Evolutionary conservation across 768 basidiomycete species (phyloP).

Genomic region (Boletellus emodensis): DNA sequence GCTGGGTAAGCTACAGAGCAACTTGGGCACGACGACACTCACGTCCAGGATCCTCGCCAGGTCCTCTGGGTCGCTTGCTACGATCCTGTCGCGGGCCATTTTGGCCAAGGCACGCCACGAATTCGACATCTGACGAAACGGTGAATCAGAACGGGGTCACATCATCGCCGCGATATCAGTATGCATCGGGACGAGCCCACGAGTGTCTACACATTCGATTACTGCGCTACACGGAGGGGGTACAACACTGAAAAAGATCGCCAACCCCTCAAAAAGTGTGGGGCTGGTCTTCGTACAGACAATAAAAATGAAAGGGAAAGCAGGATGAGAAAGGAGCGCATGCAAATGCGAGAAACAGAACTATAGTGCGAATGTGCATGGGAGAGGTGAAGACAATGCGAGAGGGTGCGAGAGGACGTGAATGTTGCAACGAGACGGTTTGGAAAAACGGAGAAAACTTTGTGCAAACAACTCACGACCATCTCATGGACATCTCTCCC

Average conservation of each 20-base stretch:
- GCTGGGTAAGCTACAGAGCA: not conserved
- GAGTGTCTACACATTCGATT: slow-evolving; percentile 13
- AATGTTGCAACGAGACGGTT: slow-evolving; percentile 2
- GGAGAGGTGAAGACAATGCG: slow-evolving; percentile 3
- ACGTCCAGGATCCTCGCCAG: slow-evolving; percentile 62
- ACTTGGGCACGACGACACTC: slow-evolving; percentile 26
- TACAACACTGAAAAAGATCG: slow-evolving; percentile 21
- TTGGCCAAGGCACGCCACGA: slow-evolving; percentile 82
- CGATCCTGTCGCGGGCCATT: slow-evolving; percentile 78
- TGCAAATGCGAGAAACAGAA: slow-evolving; percentile 20
- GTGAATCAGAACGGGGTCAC: slow-evolving; percentile 12
- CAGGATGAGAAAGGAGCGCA: slow-evolving; percentile 18
- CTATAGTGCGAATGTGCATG: slow-evolving; percentile 15
- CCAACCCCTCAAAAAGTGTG: slow-evolving; percentile 5
- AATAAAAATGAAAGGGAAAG: slow-evolving; percentile 14
- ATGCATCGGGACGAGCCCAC: not conserved
- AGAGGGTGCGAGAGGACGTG: slow-evolving; percentile 4
- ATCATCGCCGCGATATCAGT: not conserved
- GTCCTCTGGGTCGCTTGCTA: slow-evolving; percentile 67
- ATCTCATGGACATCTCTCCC: slow-evolving; percentile 70
- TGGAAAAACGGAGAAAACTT: slow-evolving; percentile 10
- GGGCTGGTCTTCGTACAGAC: slow-evolving; percentile 23
- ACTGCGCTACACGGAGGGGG: slow-evolving; percentile 15
- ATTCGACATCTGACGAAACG: slow-evolving; percentile 66
- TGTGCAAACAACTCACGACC: slow-evolving; percentile 54